These are phyloP conservation scores for Atkinsonella texensis DNA, from an alignment of 2,329 filamentous ascomycete genomes.

Conservation along the genomic window DNA sequence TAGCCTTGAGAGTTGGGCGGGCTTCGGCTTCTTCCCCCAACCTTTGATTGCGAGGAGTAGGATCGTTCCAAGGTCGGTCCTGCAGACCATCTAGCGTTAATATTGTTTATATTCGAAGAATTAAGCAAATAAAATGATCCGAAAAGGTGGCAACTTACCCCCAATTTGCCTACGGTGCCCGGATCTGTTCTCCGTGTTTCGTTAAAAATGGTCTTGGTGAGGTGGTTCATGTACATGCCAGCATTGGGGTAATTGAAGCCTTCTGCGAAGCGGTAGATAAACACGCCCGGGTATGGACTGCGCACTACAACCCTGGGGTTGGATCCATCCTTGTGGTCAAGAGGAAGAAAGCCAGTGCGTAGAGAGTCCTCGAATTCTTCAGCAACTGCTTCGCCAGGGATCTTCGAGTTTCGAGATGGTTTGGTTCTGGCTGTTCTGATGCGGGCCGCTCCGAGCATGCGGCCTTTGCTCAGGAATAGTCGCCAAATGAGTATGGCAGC, in stretches of 20 bases:
- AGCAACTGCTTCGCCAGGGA: slow-evolving; percentile 17
- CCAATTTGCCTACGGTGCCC: slow-evolving; percentile 31
- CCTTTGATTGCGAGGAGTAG: slow-evolving; percentile 25
- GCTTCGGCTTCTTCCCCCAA: slow-evolving; percentile 19
- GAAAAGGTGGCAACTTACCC: slow-evolving; percentile 21
- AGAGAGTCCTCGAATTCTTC: slow-evolving; percentile 34
- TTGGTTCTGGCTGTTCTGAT: slow-evolving; percentile 71
- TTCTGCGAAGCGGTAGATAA: slow-evolving; percentile 43
- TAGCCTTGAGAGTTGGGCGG: slow-evolving; percentile 39
- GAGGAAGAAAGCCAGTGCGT: slow-evolving; percentile 32
- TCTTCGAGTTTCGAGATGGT: slow-evolving; percentile 8
- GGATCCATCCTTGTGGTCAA: slow-evolving; percentile 37
- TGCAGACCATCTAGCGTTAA: slow-evolving; percentile 9
- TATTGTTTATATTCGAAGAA: neutral
- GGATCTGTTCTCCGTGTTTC: slow-evolving; percentile 33
- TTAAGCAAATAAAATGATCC: neutral
- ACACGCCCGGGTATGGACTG: slow-evolving; percentile 40
- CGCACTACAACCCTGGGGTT: slow-evolving; percentile 34
- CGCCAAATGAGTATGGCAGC: slow-evolving; percentile 64
- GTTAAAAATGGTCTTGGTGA: slow-evolving; percentile 33
- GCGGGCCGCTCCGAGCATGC: slow-evolving; percentile 66
- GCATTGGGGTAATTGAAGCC: slow-evolving; percentile 46
- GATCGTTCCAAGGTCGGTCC: slow-evolving; percentile 48
- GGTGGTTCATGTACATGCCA: slow-evolving; percentile 35
- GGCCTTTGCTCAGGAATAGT: slow-evolving; percentile 63